These are phyloP conservation scores for Hymenoscyphus albidus DNA, from an alignment of 2,329 filamentous ascomycete species.

Conservation along the genomic window DNA sequence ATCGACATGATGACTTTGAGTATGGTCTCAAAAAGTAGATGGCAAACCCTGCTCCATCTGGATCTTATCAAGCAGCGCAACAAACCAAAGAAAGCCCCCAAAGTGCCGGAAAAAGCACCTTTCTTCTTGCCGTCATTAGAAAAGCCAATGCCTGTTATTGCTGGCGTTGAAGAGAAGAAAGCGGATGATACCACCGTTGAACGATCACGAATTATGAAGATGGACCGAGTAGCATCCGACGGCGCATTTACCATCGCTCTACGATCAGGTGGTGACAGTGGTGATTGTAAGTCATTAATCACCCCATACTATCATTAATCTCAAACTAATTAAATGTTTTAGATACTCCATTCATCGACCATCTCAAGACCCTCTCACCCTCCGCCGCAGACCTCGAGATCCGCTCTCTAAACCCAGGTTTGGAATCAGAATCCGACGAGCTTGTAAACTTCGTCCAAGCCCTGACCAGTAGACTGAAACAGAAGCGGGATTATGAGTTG, in stretches of 20 bases:
- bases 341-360: conserved; percentile 66
- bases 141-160: conserved; percentile 22
- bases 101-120: conserved; percentile 87
- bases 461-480: conserved; percentile 64
- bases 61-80: conserved; percentile 89
- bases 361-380: conserved; percentile 77
- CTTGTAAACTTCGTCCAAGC: conserved; percentile 76
- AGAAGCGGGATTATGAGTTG: conserved; percentile 82
- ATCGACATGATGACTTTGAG: conserved; percentile 82
- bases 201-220: conserved; percentile 64
- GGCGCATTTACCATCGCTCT: conserved; percentile 57
- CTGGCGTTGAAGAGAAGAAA: conserved; percentile 28
- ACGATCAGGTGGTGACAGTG: conserved; percentile 48
- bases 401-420: conserved; percentile 62
- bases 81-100: conserved; percentile 87
- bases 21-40: conserved; percentile 82
- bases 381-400: conserved; percentile 88
- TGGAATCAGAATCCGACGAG: conserved; percentile 57
- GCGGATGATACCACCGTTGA: conserved; percentile 41
- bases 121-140: conserved; percentile 82
- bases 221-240: conserved; percentile 56
- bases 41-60: conserved; percentile 91
- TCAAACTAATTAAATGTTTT: conserved; percentile 11
- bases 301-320: neutral
- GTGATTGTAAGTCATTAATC: conserved; percentile 54